A percentile compares a stretch with the other conserved stretches of the same genome.
Conservation (phyloP, 495 filamentous ascomycete genomes). For the Penicillium pancosmium region DNA sequence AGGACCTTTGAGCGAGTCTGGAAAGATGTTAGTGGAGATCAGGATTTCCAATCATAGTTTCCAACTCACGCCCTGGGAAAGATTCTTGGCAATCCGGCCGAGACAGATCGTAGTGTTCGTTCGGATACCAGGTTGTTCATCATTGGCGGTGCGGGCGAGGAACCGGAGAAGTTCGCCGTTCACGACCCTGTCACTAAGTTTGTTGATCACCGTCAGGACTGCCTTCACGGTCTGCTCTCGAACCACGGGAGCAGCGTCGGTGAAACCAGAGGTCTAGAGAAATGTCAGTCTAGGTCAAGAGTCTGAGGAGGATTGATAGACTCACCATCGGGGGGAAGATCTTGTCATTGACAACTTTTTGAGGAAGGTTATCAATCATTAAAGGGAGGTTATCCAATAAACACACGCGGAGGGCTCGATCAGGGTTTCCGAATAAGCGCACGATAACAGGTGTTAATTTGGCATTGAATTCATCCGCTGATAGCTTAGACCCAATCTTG, state of each 20-base stretch:
- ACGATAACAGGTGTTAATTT: conserved; percentile 85
- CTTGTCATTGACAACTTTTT: conserved; percentile 91
- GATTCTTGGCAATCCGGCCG: conserved; percentile 89
- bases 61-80: conserved; percentile 65
- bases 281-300: conserved; percentile 16
- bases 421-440: conserved; percentile 85
- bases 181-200: conserved; percentile 87
- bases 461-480: conserved; percentile 85
- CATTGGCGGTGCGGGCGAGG: conserved; percentile 93
- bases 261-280: conserved; percentile 80
- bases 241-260: conserved; percentile 86
- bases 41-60: not conserved
- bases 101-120: conserved; percentile 98
- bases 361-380: conserved; percentile 90
- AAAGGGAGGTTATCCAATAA: conserved; percentile 83
- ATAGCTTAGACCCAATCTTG: conserved; percentile 84
- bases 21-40: conserved; percentile 20
- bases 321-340: conserved; percentile 91
- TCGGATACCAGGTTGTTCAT: conserved; percentile 95
- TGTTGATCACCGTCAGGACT: conserved; percentile 78
- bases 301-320: conserved; percentile 4
- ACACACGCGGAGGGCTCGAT: conserved; percentile 90
- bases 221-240: conserved; percentile 96
- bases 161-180: conserved; percentile 92
- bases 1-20: conserved; percentile 84